Base-by-base conservation (phyloP, 2,329 filamentous ascomycete species). In the Fusarium sp. region DNA sequence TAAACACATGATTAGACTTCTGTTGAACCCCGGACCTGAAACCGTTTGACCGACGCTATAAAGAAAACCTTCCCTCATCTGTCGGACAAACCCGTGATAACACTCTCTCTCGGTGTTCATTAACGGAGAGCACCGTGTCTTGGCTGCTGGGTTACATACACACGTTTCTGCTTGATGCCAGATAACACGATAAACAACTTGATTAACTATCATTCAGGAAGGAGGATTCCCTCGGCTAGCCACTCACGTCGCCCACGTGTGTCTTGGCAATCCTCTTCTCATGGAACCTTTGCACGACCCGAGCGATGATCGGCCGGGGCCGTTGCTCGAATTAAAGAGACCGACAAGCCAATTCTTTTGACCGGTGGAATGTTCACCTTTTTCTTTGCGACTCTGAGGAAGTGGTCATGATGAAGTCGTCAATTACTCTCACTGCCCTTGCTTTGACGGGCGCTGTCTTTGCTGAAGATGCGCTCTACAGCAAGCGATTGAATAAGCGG, bases 391-490 rank as follows among this genome's bases (percentile, higher is more conserved):
- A 52, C 37, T 48, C n/a, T n/a, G n/a, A 38, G n/a, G 16, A 31
- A 31, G 33, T 35, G 35, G 35, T 31, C 29, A 59, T 61, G 39
- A 75, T 75, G 73, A 75, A 72, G 59, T 57, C 66, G 31, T 69
- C 72, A 33, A 47, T 72, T 48, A 63, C 69, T 37, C 44, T 75
- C 43, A 58, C 57, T 48, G 63, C 70, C 4, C 52, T 76, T 44
- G 75, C 76, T 21, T 53, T 80, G 41, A 71, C 69, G 5, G 67
- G 75, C n/a, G 72, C 77, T 29, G 75, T 70, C n/a, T 71, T 59
- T 31, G 71, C 77, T 39, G 82, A 84, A 55, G 85, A 87, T 72
- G 80, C 80, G 15, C 79, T 88, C 26, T 80, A 83, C 72, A 87
- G 84, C 76, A 80, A 79, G 68, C 82, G 82, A 33, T 69, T 85